Conservation (phyloP, 2,329 filamentous ascomycete species). For the Ramichloridium luteum region DNA sequence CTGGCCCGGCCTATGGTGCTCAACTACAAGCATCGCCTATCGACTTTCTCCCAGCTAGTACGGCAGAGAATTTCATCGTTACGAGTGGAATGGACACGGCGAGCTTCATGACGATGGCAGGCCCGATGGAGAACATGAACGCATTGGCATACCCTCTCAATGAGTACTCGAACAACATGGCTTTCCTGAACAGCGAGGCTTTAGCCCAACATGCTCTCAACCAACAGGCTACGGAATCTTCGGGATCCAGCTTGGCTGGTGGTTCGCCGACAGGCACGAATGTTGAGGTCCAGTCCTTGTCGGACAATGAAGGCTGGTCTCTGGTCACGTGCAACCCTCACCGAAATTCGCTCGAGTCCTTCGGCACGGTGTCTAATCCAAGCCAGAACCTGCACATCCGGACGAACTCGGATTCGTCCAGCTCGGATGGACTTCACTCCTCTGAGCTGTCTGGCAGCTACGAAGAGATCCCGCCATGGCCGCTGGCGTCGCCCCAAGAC, state of each 20-base stretch:
- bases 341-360: constrained; percentile 54
- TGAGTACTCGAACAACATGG: constrained; percentile 62
- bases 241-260: constrained; percentile 30
- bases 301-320: constrained; percentile 74
- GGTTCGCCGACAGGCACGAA: constrained; percentile 69
- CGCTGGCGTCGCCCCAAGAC: constrained; percentile 71
- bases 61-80: constrained; percentile 28
- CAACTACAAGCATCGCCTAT: constrained; percentile 35
- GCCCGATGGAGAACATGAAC: constrained; percentile 34
- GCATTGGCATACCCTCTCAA: constrained; percentile 35
- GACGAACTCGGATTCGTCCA: constrained; percentile 75
- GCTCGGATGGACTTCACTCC: constrained; percentile 47
- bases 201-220: constrained; percentile 35
- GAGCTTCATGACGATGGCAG: constrained; percentile 29
- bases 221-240: constrained; percentile 29
- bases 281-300: constrained; percentile 75
- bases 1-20: constrained; percentile 26
- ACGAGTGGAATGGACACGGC: constrained; percentile 30
- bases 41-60: constrained; percentile 32
- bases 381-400: constrained; percentile 80
- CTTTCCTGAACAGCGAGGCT: constrained; percentile 34
- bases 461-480: constrained; percentile 61
- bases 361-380: constrained; percentile 72
- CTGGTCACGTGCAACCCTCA: constrained; percentile 51
- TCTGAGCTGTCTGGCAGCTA: constrained; percentile 61